Conservation (phyloP, 192 early-diverging fungal genomes). For the Funneliformis geosporum region DNA sequence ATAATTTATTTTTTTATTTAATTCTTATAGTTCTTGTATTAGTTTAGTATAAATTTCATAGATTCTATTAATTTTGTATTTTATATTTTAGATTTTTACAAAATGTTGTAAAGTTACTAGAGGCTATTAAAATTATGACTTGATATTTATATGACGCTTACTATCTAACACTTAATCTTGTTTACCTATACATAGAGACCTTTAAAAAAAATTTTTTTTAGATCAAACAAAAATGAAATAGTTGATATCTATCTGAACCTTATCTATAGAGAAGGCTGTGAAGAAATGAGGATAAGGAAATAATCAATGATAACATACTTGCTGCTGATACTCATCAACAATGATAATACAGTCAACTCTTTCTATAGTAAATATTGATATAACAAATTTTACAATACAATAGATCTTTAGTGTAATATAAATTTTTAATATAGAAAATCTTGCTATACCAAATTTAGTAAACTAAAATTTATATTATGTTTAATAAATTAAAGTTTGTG, state of each 20-base stretch:
- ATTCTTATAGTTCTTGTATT: no score
- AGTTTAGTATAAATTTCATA: no score
- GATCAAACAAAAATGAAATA: background rate
- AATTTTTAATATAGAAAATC: no score
- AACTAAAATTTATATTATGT: no score
- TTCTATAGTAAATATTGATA: no score
- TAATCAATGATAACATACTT: background rate
- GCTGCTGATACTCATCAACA: background rate
- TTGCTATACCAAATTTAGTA: no score
- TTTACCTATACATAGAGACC: background rate
- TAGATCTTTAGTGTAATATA: no score
- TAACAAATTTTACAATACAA: no score
- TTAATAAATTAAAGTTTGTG: no score
- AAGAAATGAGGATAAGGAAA: background rate
- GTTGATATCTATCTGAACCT: background rate
- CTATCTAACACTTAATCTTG: background rate
- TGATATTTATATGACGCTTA: background rate
- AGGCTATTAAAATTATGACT: background rate
- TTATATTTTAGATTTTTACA: slow-evolving; percentile 17
- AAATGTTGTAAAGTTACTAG: background rate
- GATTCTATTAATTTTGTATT: no score
- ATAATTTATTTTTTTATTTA: no score
- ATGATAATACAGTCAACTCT: no score
- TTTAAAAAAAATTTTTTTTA: background rate
- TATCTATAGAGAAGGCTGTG: background rate